Base-by-base conservation (phyloP, 352 stramenopile species). In the Phytophthora crassamura region DNA sequence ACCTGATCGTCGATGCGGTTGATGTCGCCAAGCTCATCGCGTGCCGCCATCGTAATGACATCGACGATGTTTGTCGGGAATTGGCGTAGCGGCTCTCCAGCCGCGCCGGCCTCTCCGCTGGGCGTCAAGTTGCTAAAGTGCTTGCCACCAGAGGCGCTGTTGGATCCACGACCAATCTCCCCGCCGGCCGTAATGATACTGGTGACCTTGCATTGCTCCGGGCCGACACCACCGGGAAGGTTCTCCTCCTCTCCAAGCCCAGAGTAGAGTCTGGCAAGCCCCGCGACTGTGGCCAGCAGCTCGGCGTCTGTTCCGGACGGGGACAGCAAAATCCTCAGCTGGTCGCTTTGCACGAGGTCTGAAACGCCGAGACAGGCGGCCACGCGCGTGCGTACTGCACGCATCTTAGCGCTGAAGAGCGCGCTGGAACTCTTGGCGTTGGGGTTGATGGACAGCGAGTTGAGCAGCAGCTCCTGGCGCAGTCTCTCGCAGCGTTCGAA, bases 281-380 rank as follows among this genome's bases (percentile, higher is more conserved):
- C 90, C 7, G 82, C 77, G 0, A 86, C 77, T 1, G 86, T 93
- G 14, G 89, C 88, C 16, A 96, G 57, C 15, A 96, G 77, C 73
- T 97, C 90, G 7, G 90, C 90, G 46, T 97, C 90, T 1, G 88
- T 94, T 34, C 90, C 90, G 0, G 90, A 97, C 4, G 90, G 90
- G 30, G 86, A 91, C 48, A 96, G 73, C 50, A 92, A 53, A 45
- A 93, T 74, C 34, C 77, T 76, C 15, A 93, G 52, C 9, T 64
- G 62, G 56, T 86, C 74, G 38, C 78, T 71, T 10, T 77, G 60
- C n/a, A 91, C 81, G 45, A 91, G 69, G 18, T 77, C 71, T 0
- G 68, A 63, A 12, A 93, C 57, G 3, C 73, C 84, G 2, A 95
- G 69, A 47, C 81, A 91, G 15, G 47, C 43, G 1, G 83, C 84